phyloP scores from a whole-genome alignment of 2,329 filamentous ascomycete genomes.

The Anisogramma anomala region DNA sequence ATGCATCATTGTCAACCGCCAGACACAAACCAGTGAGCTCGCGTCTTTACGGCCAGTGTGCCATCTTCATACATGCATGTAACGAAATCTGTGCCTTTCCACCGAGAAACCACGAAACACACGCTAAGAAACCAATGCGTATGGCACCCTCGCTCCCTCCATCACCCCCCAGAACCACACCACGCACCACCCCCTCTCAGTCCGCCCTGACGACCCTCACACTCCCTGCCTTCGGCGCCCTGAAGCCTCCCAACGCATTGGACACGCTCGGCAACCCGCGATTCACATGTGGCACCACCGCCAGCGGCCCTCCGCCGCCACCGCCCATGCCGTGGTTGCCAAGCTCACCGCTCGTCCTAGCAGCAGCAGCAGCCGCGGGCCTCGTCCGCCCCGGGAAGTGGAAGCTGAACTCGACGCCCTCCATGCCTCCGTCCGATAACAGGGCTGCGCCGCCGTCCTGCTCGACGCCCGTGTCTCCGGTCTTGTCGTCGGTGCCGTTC shows the following conservation, averaged over 20 bases:
- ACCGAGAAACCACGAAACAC: no score
- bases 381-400: slow-evolving; percentile 22
- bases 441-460: neutral
- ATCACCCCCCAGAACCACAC: neutral
- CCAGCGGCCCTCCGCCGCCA: slow-evolving; percentile 22
- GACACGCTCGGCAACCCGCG: slow-evolving; percentile 35
- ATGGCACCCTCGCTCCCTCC: neutral
- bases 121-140: neutral
- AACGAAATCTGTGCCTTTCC: no score
- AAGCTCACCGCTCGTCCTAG: no score
- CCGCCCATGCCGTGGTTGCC: no score
- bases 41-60: no score
- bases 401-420: slow-evolving; percentile 18
- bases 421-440: slow-evolving; percentile 12
- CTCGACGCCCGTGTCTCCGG: neutral
- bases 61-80: no score
- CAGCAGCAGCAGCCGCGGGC: neutral
- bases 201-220: neutral
- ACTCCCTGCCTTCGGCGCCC: neutral
- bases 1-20: no score
- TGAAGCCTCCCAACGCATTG: slow-evolving; percentile 27
- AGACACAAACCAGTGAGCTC: no score
- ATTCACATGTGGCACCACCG: slow-evolving; percentile 34
- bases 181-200: neutral
- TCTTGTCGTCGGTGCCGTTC: neutral